Percentiles rank a stretch among this genome's conserved stretches.
These are phyloP conservation scores for Hyphopichia pseudoburtonii DNA, from an alignment of 1,139 yeast genomes.

Conservation along the genomic window DNA sequence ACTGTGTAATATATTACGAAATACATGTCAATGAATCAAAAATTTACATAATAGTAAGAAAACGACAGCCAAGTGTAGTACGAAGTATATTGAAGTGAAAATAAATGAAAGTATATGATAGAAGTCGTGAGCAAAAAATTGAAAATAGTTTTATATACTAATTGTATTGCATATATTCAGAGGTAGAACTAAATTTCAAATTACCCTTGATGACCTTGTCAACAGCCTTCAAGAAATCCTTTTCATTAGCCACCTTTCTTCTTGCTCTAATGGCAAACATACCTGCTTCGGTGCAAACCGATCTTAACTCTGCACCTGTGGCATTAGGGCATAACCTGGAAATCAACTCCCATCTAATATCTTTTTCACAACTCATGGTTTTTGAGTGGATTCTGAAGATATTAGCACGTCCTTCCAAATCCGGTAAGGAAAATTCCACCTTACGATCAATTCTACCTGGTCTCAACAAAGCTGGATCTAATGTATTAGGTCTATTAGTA, in stretches of 20 bases:
- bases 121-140: constrained; percentile 9
- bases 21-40: neutral
- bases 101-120: no score
- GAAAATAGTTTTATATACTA: constrained; percentile 19
- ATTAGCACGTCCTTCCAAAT: constrained; percentile 95
- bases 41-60: no score
- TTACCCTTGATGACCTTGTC: constrained; percentile 98
- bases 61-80: no score
- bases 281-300: constrained; percentile 97
- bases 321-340: constrained; percentile 97
- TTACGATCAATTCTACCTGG: constrained; percentile 98
- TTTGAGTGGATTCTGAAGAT: constrained; percentile 96
- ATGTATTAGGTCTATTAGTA: constrained; percentile 94
- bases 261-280: constrained; percentile 99
- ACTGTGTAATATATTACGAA: neutral
- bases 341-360: constrained; percentile 96
- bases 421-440: constrained; percentile 95
- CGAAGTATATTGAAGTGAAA: no score
- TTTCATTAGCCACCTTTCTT: constrained; percentile 96
- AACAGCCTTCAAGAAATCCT: constrained; percentile 95
- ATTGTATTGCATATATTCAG: constrained; percentile 97
- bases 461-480: constrained; percentile 95
- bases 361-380: constrained; percentile 96
- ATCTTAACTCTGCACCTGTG: constrained; percentile 96
- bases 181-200: constrained; percentile 94